Base-by-base conservation (phyloP, 2,329 filamentous ascomycete genomes). In the Talaromyces atroroseus region DNA sequence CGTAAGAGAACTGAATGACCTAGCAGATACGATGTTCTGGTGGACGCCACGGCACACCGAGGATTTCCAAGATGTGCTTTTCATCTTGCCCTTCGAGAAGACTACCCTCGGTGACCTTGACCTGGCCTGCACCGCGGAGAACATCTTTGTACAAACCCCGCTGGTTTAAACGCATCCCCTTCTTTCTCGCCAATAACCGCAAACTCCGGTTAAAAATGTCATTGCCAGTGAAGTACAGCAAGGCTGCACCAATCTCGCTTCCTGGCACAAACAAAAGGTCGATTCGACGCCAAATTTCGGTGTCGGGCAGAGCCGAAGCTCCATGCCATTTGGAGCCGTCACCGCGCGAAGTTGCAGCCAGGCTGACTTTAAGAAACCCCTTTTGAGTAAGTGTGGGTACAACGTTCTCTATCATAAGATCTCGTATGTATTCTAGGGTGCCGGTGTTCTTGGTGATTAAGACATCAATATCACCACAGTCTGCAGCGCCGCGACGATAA, bases 151-250 rank as follows among this genome's bases (percentile, higher is more conserved):
- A 96, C 55, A 97, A 69, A 0, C 91, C 92, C 29, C 82, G 78
- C 72, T 96, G 92, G 63, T 96, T 96, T 54, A 97, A 69, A 51
- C 88, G 76, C 89, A 95, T 91, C 0, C 84, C 83, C 73, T 89
- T 94, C 72, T 84, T 90, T 40, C 84, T 83, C 14, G 91, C 90
- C 61, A 96, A 71, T 16, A 95, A 73, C 61, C 92, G 77, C 69
- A 96, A 82, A 66, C 89, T 95, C 16, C 92, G 80, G 70, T 96
- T 96, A 75, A 96, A 96, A 34, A 96, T 87, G 68, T 96, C 92
- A 63, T 96, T 94, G 1, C 92, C 92, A 0, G 92, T 96, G 66
- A 96, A 97, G 68, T 96, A 96, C n/a, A 96, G 81, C 59, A 96
- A 69, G 0, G 92, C 91, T 0, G 89, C 92, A 1, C 92, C 92